Conservation (phyloP, 495 filamentous ascomycete species). For the Aspergillus incahuasiensis region DNA sequence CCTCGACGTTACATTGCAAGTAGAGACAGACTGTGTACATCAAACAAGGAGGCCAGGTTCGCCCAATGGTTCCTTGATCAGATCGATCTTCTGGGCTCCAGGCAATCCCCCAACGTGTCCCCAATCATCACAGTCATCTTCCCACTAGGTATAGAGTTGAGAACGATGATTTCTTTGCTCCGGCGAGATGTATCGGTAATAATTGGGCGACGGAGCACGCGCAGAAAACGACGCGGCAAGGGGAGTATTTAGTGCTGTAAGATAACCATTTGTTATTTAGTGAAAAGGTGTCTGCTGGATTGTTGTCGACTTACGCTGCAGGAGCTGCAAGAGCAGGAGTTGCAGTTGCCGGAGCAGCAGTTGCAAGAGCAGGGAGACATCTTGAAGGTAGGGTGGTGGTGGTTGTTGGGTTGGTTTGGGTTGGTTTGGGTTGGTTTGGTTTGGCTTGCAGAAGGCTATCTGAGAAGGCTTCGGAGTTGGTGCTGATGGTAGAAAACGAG, state of each 20-base stretch:
- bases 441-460: too few species aligned
- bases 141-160: too few species aligned
- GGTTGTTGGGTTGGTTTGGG: constrained; percentile 1
- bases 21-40: neutral
- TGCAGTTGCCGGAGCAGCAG: constrained; percentile 15
- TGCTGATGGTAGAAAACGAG: constrained; percentile 1
- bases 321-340: constrained; percentile 11
- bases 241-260: constrained; percentile 11
- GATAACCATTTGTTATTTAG: constrained; percentile 3
- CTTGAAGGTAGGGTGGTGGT: neutral
- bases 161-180: neutral
- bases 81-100: neutral
- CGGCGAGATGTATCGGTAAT: neutral
- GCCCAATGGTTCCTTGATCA: neutral
- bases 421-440: neutral
- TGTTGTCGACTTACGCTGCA: constrained; percentile 4
- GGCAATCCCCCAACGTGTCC: neutral
- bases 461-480: neutral
- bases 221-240: constrained; percentile 6
- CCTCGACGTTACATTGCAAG: constrained; percentile 1
- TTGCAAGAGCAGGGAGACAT: constrained; percentile 17
- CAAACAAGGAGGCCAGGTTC: neutral
- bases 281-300: neutral
- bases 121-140: neutral
- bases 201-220: neutral